A percentile compares a stretch with the other conserved stretches of the same genome.
Conservation (phyloP, 2,329 filamentous ascomycete species). For the Aspergillus novoparasiticus region DNA sequence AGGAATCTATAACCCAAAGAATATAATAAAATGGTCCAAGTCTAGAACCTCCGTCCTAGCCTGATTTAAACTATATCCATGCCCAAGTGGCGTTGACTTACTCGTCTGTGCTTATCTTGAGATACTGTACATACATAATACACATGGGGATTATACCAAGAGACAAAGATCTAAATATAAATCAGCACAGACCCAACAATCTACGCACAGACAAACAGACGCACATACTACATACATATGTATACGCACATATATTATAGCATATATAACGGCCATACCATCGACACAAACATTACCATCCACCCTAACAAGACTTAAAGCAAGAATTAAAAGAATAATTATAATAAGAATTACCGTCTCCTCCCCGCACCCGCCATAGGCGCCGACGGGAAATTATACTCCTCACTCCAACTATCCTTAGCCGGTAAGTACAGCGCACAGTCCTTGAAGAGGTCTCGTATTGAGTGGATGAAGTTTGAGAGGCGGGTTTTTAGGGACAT, state of each 20-base stretch:
- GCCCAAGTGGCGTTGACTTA: neutral
- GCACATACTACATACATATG: neutral
- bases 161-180: neutral
- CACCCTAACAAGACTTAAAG: neutral
- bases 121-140: too few species aligned
- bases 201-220: neutral
- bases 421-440: conserved; percentile 3
- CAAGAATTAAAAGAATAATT: neutral
- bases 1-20: neutral
- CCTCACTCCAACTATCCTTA: conserved; percentile 6
- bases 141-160: too few species aligned
- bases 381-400: conserved; percentile 6
- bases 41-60: too few species aligned
- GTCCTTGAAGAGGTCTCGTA: conserved; percentile 1
- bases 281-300: neutral
- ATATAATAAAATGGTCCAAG: neutral
- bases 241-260: neutral
- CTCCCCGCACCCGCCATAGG: neutral
- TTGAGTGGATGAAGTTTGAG: neutral
- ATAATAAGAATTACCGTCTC: neutral
- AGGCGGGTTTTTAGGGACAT: neutral
- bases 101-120: neutral
- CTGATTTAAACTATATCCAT: neutral
- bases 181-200: neutral
- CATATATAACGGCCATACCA: neutral